Evolutionary conservation across 495 filamentous ascomycete species (phyloP).

Genomic region (Parmelia sp.): DNA sequence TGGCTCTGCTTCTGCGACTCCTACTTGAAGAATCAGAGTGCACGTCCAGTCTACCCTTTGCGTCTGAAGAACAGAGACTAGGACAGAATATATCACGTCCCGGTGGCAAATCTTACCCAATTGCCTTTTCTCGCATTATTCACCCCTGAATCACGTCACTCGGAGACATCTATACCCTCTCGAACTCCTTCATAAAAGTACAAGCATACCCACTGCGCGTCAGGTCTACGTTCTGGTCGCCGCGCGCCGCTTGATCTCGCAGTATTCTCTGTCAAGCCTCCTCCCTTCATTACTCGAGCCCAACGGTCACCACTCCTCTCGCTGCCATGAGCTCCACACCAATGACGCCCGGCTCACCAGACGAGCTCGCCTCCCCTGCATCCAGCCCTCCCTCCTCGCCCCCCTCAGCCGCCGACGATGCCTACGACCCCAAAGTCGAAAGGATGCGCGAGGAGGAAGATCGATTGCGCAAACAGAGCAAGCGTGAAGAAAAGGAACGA

Average conservation of each 20-base stretch:
- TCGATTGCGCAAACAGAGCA: constrained; percentile 33
- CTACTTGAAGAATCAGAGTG: too few relatives aligned
- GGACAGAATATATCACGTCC: not conserved
- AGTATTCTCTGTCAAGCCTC: not conserved
- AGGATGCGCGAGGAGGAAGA: constrained; percentile 27
- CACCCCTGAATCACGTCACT: not conserved
- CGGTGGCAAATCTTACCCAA: not conserved
- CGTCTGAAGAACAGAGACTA: not conserved
- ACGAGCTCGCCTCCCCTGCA: constrained; percentile 22
- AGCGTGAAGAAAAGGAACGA: constrained; percentile 33
- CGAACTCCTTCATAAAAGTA: not conserved
- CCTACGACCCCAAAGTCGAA: constrained; percentile 21
- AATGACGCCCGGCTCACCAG: constrained; percentile 34
- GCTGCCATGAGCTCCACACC: constrained; percentile 31
- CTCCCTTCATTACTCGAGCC: not conserved
- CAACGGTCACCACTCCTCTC: not conserved
- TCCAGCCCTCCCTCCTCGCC: constrained; percentile 45
- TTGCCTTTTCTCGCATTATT: not conserved
- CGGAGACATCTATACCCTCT: not conserved
- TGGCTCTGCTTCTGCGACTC: not conserved
- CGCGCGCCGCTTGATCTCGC: not conserved
- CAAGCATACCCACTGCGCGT: not conserved
- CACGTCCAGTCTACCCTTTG: not conserved
- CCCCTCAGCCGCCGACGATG: constrained; percentile 24
- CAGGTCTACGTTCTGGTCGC: not conserved